Base-by-base conservation (phyloP, 2,329 filamentous ascomycete species). In the Cytospora leucostoma region DNA sequence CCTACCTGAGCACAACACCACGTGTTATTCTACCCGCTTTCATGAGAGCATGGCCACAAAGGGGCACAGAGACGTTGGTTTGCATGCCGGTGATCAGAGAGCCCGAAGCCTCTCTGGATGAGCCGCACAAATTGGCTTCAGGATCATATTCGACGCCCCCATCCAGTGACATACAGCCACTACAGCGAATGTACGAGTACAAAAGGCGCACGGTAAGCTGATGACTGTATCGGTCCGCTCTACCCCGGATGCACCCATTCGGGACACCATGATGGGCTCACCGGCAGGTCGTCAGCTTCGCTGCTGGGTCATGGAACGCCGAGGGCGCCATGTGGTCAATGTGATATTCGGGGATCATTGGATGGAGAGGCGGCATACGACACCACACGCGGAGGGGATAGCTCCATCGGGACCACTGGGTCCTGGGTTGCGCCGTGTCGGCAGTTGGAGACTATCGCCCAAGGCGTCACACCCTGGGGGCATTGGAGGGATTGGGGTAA, bases 401-500 rank as follows among this genome's bases (percentile, higher is more conserved):
- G 0, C 19, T n/a, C 40, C 17, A n/a, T 19, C n/a, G 40, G 40
- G 17, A 19, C n/a, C 2, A 44, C 40, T 44, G 40, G 17, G 27
- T 2, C 4, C 27, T 27, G 27, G 27, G 4, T 27, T 27, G 27
- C 8, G 17, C 4, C 8, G 40, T 19, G 40, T 19, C 40, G 3
- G 40, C 40, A 44, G 40, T 27, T 19, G 40, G 40, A 44, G 40
- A 44, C 6, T n/a, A 7, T 44, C 15, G 5, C 40, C 40, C 40
- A 44, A 7, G 8, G 6, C 17, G 27, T 27, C 27, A 27, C 38
- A 6, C 10, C 15, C 13, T 34, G n/a, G 21, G 27, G 12, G 33
- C 13, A 15, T 35, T 54, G 34, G 17, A 12, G 53, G 38, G 11
- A 27, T 27, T 49, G 55, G 61, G 61, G 35, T 50, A 59, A 52